phyloP scores from a whole-genome alignment of 164 flowering plant genomes.

The grape (Vitis vinifera) region DNA sequence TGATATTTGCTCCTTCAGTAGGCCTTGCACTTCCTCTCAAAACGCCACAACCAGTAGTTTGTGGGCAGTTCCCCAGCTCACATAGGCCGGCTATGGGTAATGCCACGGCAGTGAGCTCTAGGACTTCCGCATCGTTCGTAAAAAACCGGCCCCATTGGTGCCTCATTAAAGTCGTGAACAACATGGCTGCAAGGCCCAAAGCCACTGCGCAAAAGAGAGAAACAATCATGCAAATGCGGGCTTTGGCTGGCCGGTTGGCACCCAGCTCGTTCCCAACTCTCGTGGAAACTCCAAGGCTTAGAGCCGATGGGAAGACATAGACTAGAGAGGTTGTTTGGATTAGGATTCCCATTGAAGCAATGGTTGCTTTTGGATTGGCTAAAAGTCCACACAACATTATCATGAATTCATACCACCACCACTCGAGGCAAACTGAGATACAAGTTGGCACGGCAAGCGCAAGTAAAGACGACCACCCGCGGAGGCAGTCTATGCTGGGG shows the following conservation, averaged over 20 bases:
- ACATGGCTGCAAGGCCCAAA: conserved; percentile 67
- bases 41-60: conserved; percentile 94
- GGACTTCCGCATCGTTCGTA: conserved; percentile 61
- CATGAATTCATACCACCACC: conserved; percentile 99
- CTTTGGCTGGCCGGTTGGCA: conserved; percentile 71
- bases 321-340: conserved; percentile 88
- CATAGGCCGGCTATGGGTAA: conserved; percentile 86
- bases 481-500: conserved; percentile 73
- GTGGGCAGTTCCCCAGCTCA: conserved; percentile 98
- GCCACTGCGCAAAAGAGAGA: conserved; percentile 54
- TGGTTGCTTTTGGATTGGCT: conserved; percentile 72
- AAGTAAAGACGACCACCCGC: conserved; percentile 80
- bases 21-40: conserved; percentile 91
- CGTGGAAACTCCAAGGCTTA: conserved; percentile 85
- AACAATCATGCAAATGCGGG: conserved; percentile 66
- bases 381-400: conserved; percentile 82
- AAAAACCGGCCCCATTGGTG: conserved; percentile 82
- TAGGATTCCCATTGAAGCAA: conserved; percentile 93
- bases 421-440: conserved; percentile 83
- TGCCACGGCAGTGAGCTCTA: conserved; percentile 68
- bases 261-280: conserved; percentile 87
- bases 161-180: conserved; percentile 71
- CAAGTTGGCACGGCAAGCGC: conserved; percentile 82
- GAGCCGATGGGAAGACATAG: conserved; percentile 85
- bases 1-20: conserved; percentile 80